These are phyloP conservation scores for Linnemannia hyalina DNA, from an alignment of 192 early-diverging fungal genomes.

Conservation along the genomic window DNA sequence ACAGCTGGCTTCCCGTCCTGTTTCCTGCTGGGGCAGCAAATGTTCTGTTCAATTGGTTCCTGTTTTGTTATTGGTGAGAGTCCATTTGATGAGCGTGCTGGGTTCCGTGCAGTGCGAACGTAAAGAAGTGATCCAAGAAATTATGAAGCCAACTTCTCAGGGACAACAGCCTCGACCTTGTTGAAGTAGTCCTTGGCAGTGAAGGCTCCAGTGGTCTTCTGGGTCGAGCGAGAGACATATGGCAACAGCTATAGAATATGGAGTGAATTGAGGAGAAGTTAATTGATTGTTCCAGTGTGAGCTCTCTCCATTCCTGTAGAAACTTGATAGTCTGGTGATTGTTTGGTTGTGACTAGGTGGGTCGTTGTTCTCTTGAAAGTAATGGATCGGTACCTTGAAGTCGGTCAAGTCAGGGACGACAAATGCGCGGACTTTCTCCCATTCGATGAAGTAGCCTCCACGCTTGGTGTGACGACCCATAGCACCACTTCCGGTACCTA, in stretches of 20 bases:
- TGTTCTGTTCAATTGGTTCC: neutral
- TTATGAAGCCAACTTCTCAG: slow-evolving; percentile 48
- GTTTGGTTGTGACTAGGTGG: too few species aligned
- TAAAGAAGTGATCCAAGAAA: neutral
- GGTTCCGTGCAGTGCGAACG: neutral
- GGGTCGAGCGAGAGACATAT: slow-evolving; percentile 57
- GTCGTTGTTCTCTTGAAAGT: neutral
- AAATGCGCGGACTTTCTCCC: slow-evolving; percentile 70
- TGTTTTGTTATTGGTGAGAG: neutral
- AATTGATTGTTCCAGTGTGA: neutral
- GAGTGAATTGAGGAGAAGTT: neutral
- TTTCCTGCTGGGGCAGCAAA: neutral
- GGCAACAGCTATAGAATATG: slow-evolving; percentile 38
- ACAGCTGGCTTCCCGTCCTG: neutral
- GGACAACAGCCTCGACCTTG: slow-evolving; percentile 22
- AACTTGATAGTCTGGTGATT: too few species aligned
- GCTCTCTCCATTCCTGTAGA: neutral
- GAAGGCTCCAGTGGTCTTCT: slow-evolving; percentile 61
- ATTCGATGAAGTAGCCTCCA: slow-evolving; percentile 72
- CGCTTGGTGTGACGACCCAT: slow-evolving; percentile 74
- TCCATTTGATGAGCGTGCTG: neutral
- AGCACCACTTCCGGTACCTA: slow-evolving; percentile 72
- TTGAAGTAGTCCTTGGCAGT: slow-evolving; percentile 57
- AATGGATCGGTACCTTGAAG: slow-evolving; percentile 56
- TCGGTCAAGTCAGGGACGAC: slow-evolving; percentile 71